A percentile compares a stretch with the other conserved stretches of the same genome.
Evolutionary conservation across 768 basidiomycete species (phyloP).

Genomic region (Mycena haematopus): DNA sequence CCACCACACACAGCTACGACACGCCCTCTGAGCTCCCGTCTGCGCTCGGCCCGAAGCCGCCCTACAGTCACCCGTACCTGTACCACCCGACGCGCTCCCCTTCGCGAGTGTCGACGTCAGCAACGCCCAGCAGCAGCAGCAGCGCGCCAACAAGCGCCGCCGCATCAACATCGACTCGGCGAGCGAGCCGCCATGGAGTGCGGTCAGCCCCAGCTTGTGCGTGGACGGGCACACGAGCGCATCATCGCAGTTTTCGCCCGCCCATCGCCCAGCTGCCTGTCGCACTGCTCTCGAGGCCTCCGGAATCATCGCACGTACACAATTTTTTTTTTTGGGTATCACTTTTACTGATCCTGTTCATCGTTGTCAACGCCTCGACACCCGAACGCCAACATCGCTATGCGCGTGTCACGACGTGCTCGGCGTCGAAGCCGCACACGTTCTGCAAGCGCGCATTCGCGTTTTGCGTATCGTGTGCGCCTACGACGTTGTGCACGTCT

Average conservation of each 20-base stretch:
- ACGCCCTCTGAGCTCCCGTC: constrained; percentile 57
- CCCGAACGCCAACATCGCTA: no score
- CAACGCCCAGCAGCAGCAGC: constrained; percentile 40
- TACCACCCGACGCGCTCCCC: constrained; percentile 54
- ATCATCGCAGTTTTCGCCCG: constrained; percentile 4
- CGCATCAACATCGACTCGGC: constrained; percentile 70
- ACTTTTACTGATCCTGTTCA: no score
- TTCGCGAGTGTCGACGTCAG: constrained; percentile 54
- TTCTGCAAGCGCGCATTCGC: no score
- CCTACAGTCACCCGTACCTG: constrained; percentile 40
- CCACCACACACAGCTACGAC: constrained; percentile 51
- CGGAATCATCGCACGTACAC: constrained; percentile 5
- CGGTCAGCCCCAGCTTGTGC: constrained; percentile 68
- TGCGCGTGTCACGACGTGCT: no score
- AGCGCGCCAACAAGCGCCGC: constrained; percentile 66
- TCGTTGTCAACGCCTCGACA: no score
- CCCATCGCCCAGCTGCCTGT: constrained; percentile 21
- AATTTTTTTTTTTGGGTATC: background rate
- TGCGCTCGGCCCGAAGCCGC: constrained; percentile 47
- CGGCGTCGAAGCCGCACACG: no score
- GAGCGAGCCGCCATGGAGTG: constrained; percentile 63
- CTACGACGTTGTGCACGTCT: no score
- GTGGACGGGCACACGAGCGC: constrained; percentile 65
- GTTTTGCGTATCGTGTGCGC: no score
- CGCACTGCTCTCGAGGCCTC: constrained; percentile 7